These are phyloP conservation scores for Euptelea pleiosperma DNA, from an alignment of 164 flowering plant species.

Conservation along the genomic window DNA sequence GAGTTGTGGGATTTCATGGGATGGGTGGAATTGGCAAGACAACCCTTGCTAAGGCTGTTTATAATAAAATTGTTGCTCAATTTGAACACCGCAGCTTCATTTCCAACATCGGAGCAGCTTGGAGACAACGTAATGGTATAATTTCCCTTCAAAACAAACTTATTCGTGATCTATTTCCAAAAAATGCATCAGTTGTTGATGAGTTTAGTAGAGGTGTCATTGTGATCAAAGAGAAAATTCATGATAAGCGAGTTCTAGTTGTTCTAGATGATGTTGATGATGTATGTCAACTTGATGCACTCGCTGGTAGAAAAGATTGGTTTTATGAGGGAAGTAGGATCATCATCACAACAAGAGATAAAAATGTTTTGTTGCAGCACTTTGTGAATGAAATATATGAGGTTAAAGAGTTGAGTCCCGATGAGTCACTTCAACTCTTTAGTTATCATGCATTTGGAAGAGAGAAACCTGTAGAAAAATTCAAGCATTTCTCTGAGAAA, in stretches of 20 bases:
- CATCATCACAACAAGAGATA: constrained; percentile 42
- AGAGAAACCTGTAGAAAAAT: constrained; percentile 16
- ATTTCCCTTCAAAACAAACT: constrained; percentile 24
- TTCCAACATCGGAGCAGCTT: constrained; percentile 29
- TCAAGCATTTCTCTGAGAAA: constrained; percentile 22
- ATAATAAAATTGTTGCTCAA: constrained; percentile 29
- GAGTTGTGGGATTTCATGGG: constrained; percentile 35
- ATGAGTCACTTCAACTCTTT: constrained; percentile 31
- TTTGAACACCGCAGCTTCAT: constrained; percentile 37
- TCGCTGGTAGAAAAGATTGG: constrained; percentile 24
- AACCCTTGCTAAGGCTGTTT: constrained; percentile 50
- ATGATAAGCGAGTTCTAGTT: constrained; percentile 25
- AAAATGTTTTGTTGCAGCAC: constrained; percentile 6
- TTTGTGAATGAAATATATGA: constrained; percentile 21
- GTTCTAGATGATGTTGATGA: constrained; percentile 46
- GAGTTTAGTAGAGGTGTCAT: background rate
- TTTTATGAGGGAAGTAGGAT: constrained; percentile 34
- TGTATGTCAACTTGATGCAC: constrained; percentile 25
- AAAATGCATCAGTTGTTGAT: background rate
- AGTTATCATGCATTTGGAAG: no score
- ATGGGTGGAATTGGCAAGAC: constrained; percentile 56
- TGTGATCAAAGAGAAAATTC: constrained; percentile 5
- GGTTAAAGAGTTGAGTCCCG: constrained; percentile 19
- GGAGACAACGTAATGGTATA: constrained; percentile 12
- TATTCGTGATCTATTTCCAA: constrained; percentile 19